A percentile compares a stretch with the other conserved stretches of the same genome.
Conservation (phyloP, 2,329 filamentous ascomycete species). For the Trichoderma koningiopsis region DNA sequence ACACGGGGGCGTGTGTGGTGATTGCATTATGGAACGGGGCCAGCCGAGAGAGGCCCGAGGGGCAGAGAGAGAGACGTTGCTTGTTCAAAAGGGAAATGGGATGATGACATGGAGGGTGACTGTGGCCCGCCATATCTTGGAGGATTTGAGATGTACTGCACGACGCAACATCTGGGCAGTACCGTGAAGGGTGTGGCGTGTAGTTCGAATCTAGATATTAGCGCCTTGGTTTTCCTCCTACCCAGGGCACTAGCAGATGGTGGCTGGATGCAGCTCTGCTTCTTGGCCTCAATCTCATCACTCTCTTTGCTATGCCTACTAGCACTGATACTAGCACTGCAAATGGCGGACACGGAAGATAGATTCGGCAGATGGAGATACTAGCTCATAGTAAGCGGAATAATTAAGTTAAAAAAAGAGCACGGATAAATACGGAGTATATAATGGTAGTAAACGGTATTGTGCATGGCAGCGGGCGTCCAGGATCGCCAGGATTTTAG, state of each 20-base stretch:
- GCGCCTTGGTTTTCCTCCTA: background rate
- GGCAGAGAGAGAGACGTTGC: background rate
- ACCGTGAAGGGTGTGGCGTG: background rate
- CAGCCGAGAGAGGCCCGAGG: background rate
- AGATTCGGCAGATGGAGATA: slow-evolving; percentile 17
- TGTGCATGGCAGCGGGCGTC: background rate
- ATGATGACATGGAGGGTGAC: slow-evolving; percentile 20
- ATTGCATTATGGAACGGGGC: background rate
- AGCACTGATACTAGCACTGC: background rate
- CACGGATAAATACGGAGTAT: slow-evolving; percentile 5
- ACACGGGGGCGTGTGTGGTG: background rate
- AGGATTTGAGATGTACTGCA: background rate
- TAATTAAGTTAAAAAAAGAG: background rate
- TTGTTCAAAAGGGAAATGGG: background rate
- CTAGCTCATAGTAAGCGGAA: slow-evolving; percentile 11
- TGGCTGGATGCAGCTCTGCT: background rate
- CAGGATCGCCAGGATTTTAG: background rate
- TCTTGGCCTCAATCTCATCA: background rate
- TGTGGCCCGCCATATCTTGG: slow-evolving; percentile 3
- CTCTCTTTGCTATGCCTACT: background rate
- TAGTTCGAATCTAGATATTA: slow-evolving; percentile 5
- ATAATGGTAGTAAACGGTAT: background rate
- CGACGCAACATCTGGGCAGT: background rate
- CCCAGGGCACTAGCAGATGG: background rate
- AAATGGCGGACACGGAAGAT: slow-evolving; percentile 2